Percentiles rank a stretch among this genome's conserved stretches.
Conservation (phyloP, 805 yeast species). For the Yamadazyma tumulicola region DNA sequence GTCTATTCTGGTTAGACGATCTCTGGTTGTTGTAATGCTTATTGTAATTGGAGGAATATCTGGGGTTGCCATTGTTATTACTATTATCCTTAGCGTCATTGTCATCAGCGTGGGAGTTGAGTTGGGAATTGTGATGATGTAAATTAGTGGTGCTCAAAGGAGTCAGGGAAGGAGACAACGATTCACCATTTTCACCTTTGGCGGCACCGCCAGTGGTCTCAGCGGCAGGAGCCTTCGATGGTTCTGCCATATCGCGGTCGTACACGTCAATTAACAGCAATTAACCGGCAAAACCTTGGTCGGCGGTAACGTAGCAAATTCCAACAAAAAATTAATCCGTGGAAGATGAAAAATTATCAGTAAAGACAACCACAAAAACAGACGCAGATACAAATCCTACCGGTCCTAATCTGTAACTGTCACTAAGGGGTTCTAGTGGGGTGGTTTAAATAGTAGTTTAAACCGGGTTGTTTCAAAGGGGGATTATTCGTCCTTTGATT, state of each 20-base stretch:
- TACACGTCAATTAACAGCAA: too few relatives aligned
- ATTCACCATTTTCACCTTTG: conserved; percentile 5
- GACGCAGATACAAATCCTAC: too few relatives aligned
- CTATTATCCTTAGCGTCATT: conserved; percentile 1
- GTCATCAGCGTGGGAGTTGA: conserved; percentile 1
- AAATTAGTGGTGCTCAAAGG: conserved; percentile 13
- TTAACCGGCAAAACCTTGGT: conserved; percentile 3
- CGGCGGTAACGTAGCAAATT: conserved; percentile 1
- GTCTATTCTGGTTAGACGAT: conserved; percentile 5
- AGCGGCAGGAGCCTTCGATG: conserved; percentile 2
- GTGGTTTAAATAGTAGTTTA: too few relatives aligned
- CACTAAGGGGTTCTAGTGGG: too few relatives aligned
- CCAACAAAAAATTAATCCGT: conserved; percentile 1
- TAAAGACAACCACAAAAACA: too few relatives aligned
- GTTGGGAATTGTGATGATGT: conserved; percentile 14
- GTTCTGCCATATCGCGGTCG: too few relatives aligned
- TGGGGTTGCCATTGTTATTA: conserved; percentile 4
- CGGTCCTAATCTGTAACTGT: too few relatives aligned
- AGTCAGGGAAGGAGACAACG: conserved; percentile 6
- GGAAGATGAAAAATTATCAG: too few relatives aligned
- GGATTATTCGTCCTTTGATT: conserved; percentile 2
- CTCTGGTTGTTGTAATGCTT: conserved; percentile 9
- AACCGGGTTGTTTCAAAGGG: conserved; percentile 5
- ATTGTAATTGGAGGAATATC: conserved; percentile 13
- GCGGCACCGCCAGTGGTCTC: conserved; percentile 3